Conservation (phyloP, 2,329 filamentous ascomycete genomes). For the Decorospora gaudefroyi region DNA sequence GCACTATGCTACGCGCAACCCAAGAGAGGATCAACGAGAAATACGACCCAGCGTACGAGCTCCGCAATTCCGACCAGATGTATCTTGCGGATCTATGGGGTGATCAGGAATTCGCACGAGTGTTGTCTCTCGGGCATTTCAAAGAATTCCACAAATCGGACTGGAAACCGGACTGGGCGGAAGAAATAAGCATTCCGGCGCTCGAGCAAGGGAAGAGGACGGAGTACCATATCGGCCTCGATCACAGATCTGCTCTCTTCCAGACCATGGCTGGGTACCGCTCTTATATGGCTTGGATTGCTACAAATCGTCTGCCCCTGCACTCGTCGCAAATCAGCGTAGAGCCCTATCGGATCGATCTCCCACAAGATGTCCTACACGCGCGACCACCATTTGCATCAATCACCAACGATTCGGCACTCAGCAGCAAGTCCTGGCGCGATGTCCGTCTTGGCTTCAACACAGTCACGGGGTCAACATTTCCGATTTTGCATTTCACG, state of each 20-base stretch:
- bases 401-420: neutral
- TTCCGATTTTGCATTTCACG: slow-evolving; percentile 4
- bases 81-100: slow-evolving; percentile 6
- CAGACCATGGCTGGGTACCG: slow-evolving; percentile 3
- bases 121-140: neutral
- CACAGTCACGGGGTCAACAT: slow-evolving; percentile 1
- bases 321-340: neutral
- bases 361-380: neutral
- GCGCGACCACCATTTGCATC: slow-evolving; percentile 2
- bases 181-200: neutral
- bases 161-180: neutral
- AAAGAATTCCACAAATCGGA: too few species aligned
- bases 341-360: slow-evolving; percentile 3
- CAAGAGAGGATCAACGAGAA: slow-evolving; percentile 2
- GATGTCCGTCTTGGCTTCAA: slow-evolving; percentile 4
- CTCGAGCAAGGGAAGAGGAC: neutral
- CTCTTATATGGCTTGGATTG: slow-evolving; percentile 3
- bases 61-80: slow-evolving; percentile 7
- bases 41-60: slow-evolving; percentile 2
- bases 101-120: slow-evolving; percentile 2
- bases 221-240: slow-evolving; percentile 4
- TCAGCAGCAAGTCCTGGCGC: slow-evolving; percentile 1
- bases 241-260: slow-evolving; percentile 2
- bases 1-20: slow-evolving; percentile 4
- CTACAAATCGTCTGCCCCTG: neutral